These are phyloP conservation scores for Papiliotrema terrestris DNA, from an alignment of 1,284 basidiomycete species.

Conservation along the genomic window DNA sequence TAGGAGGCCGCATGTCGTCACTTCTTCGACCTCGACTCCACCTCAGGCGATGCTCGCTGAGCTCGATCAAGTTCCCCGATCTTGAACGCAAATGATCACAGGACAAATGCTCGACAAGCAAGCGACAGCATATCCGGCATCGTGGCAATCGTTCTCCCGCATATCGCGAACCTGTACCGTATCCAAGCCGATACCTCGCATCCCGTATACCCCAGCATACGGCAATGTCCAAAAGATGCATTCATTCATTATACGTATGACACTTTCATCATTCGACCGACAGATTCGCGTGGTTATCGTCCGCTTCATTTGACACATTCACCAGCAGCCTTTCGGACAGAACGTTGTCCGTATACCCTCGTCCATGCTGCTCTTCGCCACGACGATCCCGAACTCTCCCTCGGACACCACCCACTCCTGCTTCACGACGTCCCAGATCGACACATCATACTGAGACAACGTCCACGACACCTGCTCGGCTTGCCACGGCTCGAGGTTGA, in stretches of 20 bases:
- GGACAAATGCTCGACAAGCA: too few species aligned
- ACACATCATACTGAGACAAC: conserved; percentile 47
- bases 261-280: too few species aligned
- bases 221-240: background rate
- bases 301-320: background rate
- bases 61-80: too few species aligned
- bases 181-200: too few species aligned
- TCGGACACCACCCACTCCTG: conserved; percentile 48
- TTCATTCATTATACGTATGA: background rate
- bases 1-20: background rate
- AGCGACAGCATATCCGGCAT: too few species aligned
- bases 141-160: too few species aligned
- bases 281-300: background rate
- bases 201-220: too few species aligned
- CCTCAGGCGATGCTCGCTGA: too few species aligned
- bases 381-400: conserved; percentile 42
- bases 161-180: too few species aligned
- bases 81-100: too few species aligned
- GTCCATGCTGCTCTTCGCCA: conserved; percentile 30
- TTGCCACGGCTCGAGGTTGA: conserved; percentile 42
- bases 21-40: too few species aligned
- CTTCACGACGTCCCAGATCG: conserved; percentile 47
- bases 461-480: conserved; percentile 39
- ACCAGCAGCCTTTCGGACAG: background rate
- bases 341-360: conserved; percentile 12